Evolutionary conservation across 2,329 filamentous ascomycete species (phyloP), one percentile per base, ranked within the genome.

Genomic region (Paecilomyces sp.): DNA sequence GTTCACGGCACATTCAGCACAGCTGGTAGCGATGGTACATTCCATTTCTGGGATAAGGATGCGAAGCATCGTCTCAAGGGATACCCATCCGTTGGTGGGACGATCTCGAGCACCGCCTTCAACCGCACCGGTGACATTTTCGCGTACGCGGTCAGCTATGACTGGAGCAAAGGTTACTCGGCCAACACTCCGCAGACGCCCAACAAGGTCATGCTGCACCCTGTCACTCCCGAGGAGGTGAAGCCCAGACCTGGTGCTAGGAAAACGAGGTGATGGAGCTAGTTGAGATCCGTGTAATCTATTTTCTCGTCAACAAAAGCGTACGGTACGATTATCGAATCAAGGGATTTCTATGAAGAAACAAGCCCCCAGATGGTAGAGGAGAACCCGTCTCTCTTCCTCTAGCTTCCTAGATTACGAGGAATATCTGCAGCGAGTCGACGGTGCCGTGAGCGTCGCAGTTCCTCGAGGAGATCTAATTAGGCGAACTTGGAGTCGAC

Each of bases 1-100:
- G 83, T 90, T 12, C 92, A 97, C 76, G 94, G 94, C 70, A 99
- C 94, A n/a, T 99, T 99, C 80, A 95, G 90, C 78, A 99, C 94
- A 2, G 92, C 94, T 55, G 94, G 94, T 58, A 90, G 88, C 34
- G 94, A 99, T 75, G 94, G 94, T 58, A 97, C 94, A 0, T 99
- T 97, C 68, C 72, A 77, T 68, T 82, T 84, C 73, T 85, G 83
- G 83, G 94, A 99, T 70, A 92, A 92, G 79, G 89, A 93, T 69
- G 90, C 90, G 61, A 94, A 94, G 78, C 90, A 94, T 77, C 83
- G 90, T 41, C 83, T 94, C 62, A 94, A 94, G 81, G 94, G 94
- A 13, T 99, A 92, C 71, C 90, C 90, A 54, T 82, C 85, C 25
- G 89, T 92, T 5, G 89, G 90, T 18, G 92, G 92, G 60, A 91